A percentile compares a stretch with the other conserved stretches of the same genome.
Evolutionary conservation across 1,139 yeast species (phyloP).

Genomic region (Hemisphaericaspora xylanilytica): DNA sequence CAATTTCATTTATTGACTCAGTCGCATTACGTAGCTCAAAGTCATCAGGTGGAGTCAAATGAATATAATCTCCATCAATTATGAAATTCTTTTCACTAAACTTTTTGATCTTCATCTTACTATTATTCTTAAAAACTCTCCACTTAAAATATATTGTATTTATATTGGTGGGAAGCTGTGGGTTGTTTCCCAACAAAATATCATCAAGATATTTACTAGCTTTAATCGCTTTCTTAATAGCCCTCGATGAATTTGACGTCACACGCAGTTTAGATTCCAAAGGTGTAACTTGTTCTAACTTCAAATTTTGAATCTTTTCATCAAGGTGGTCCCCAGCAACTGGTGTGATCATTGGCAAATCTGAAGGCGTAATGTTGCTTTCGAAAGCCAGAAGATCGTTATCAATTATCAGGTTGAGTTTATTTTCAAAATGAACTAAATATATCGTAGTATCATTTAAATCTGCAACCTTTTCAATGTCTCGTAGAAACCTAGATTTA

Average conservation of each 20-base stretch:
- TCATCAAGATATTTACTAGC: constrained; percentile 36
- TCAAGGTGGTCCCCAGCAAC: constrained; percentile 21
- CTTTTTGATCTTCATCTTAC: constrained; percentile 72
- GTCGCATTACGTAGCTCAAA: constrained; percentile 47
- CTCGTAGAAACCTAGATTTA: constrained; percentile 15
- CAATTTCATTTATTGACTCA: constrained; percentile 19
- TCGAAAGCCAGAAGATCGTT: constrained; percentile 9
- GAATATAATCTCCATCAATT: constrained; percentile 90
- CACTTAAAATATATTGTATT: constrained; percentile 50
- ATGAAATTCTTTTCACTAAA: constrained; percentile 73
- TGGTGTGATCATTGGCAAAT: constrained; percentile 27
- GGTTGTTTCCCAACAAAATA: constrained; percentile 33
- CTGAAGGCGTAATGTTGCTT: constrained; percentile 30
- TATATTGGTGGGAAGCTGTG: constrained; percentile 35
- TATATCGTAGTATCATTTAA: constrained; percentile 23
- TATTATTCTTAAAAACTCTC: constrained; percentile 85
- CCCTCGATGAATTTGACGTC: constrained; percentile 6
- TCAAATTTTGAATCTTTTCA: constrained; percentile 18
- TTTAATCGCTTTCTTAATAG: constrained; percentile 9
- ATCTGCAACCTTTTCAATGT: constrained; percentile 22
- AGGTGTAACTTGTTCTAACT: constrained; percentile 3
- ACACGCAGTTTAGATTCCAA: constrained; percentile 2
- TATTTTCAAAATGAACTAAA: constrained; percentile 19
- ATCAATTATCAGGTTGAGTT: constrained; percentile 10
- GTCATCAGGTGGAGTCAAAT: constrained; percentile 76